Evolutionary conservation across 768 basidiomycete genomes (phyloP), one percentile per base, ranked within the genome.

Genomic region (Pleurotus djamor): DNA sequence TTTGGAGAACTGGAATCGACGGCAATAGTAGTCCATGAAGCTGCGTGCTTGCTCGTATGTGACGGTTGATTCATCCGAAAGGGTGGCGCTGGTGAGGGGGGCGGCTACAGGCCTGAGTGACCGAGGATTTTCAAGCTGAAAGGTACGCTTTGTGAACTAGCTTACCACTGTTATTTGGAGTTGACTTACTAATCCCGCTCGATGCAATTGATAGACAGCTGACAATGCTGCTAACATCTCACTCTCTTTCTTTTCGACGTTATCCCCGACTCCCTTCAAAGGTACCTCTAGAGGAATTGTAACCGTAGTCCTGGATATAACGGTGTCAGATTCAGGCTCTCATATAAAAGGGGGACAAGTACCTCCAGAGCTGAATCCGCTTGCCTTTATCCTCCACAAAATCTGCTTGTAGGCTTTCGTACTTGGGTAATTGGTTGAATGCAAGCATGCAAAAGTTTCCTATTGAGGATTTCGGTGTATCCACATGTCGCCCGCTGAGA

Each of bases 11-110:
- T 76, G 75, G 69, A 86, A 97, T 37, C 85, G 80, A 48, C 86
- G 83, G 68, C 94, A 96, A 66, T 98, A 98, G 70, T 91, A 98
- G 63, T 96, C 95, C 89, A 97, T 95, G 77, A 98, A 98, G 60
- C 83, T 85, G 51, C 89, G 85, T 3, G 94, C 93, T 54, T 82
- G 81, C 54, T 92, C 91, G 52, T 87, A 87, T 5, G 75, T 75
- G 62, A 95, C 82, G 17, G 73, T 66, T 9, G 83, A 79, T 28
- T 86, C 85, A 66, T 94, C 89, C 2, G 86, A 83, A 9, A 95
- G 76, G 51, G 17, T 69, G 67, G 28, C 59, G 37, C 21, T 14
- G n/a, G 16, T 36, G 38, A 36, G 16, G 14, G 48, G 50, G 49
- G 43, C 51, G 60, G 63, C 28, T 10, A 61, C 64, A 14, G 69